phyloP scores from a whole-genome alignment of 2,329 filamentous ascomycete genomes.

The Parafenestella ontariensis region DNA sequence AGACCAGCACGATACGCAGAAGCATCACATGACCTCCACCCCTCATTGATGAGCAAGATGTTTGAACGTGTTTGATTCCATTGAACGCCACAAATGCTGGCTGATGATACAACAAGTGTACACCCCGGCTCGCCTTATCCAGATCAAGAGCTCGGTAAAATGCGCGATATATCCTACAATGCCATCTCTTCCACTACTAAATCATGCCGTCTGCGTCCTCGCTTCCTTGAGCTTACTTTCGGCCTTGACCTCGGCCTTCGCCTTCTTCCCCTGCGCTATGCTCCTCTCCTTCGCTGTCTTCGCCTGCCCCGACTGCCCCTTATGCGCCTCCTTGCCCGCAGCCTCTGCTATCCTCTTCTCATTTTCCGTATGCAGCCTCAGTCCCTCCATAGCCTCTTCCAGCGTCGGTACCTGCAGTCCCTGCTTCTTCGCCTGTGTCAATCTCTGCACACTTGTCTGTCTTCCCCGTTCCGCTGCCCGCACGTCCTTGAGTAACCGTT shows the following conservation, averaged over 20 bases:
- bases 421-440: conserved; percentile 37
- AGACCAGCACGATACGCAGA: not conserved
- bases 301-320: conserved; percentile 35
- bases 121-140: not conserved
- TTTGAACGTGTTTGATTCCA: not conserved
- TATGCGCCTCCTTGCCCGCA: conserved; percentile 26
- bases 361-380: conserved; percentile 28
- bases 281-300: conserved; percentile 36
- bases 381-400: conserved; percentile 40
- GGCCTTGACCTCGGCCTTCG: conserved; percentile 30
- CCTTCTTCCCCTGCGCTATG: conserved; percentile 31
- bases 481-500: conserved; percentile 65
- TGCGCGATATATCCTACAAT: conserved; percentile 4
- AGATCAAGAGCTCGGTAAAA: not conserved
- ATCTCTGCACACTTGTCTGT: conserved; percentile 31
- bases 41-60: not conserved
- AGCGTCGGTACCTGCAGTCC: conserved; percentile 38
- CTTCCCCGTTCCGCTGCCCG: conserved; percentile 53
- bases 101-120: not conserved
- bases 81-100: not conserved
- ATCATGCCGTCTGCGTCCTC: conserved; percentile 28
- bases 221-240: conserved; percentile 31
- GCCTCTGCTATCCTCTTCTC: conserved; percentile 15
- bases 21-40: not conserved
- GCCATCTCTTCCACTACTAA: not conserved